Percentiles rank a stretch among this genome's conserved stretches.
phyloP scores from a whole-genome alignment of 2,329 filamentous ascomycete genomes.

The Penicillium sp. region DNA sequence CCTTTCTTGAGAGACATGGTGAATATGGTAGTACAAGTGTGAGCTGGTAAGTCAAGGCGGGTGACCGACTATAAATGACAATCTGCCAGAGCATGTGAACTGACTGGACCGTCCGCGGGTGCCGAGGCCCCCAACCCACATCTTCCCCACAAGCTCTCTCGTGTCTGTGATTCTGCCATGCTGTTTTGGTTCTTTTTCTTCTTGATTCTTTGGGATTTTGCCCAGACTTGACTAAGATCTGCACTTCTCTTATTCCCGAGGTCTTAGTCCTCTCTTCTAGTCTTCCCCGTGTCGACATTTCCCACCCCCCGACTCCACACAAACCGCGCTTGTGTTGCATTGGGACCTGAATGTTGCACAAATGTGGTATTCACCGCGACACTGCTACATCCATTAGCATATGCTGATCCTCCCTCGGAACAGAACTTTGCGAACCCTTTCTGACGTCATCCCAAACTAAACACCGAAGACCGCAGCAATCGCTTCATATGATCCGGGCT shows the following conservation, averaged over 20 bases:
- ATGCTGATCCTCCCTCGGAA: conserved; percentile 16
- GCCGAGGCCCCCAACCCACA: conserved; percentile 22
- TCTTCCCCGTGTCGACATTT: not conserved
- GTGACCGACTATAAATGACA: conserved; percentile 26
- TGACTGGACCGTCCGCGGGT: conserved; percentile 2
- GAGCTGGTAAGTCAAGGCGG: conserved; percentile 4
- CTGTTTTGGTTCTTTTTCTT: not conserved
- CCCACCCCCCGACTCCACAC: conserved; percentile 4
- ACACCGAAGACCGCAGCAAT: conserved; percentile 27
- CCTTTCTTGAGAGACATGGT: conserved; percentile 74
- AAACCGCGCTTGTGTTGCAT: conserved; percentile 2
- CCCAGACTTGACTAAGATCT: not conserved
- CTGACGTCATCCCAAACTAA: conserved; percentile 27
- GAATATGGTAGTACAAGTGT: conserved; percentile 18
- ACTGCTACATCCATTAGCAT: not conserved
- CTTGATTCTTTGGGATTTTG: not conserved
- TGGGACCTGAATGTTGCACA: conserved; percentile 12
- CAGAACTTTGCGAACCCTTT: not conserved
- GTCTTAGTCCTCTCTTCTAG: not conserved
- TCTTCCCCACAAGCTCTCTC: conserved; percentile 6
- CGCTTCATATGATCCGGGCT: conserved; percentile 37
- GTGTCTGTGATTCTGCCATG: not conserved
- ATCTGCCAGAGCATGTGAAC: conserved; percentile 29
- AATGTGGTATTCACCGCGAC: conserved; percentile 21
- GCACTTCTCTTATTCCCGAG: not conserved